phyloP scores from a whole-genome alignment of 1,284 basidiomycete genomes.

The Apiotrichum sp. region DNA sequence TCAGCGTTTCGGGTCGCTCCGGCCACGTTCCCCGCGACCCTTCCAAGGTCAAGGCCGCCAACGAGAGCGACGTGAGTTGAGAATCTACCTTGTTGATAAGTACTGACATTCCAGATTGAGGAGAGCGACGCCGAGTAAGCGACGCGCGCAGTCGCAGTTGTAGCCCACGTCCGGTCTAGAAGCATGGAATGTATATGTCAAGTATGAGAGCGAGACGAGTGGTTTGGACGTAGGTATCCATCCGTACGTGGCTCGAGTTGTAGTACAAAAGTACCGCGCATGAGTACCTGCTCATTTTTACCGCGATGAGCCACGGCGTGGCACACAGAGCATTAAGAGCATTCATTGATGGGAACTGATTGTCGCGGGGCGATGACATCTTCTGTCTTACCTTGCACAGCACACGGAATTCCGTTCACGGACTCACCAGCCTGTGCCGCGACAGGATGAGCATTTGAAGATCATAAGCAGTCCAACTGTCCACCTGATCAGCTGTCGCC shows the following conservation, averaged over 20 bases:
- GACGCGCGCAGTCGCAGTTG: neutral
- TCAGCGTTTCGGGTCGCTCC: conserved; percentile 22
- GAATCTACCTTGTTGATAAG: neutral
- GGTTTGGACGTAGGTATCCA: too few relatives aligned
- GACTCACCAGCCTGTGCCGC: too few relatives aligned
- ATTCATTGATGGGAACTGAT: too few relatives aligned
- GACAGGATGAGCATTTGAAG: too few relatives aligned
- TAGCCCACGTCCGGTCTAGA: neutral
- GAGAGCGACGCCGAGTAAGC: conserved; percentile 39
- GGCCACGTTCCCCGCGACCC: conserved; percentile 16
- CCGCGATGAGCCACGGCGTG: too few relatives aligned
- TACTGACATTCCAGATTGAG: conserved; percentile 35
- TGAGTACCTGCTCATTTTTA: neutral
- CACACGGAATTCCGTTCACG: too few relatives aligned
- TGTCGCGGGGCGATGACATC: too few relatives aligned
- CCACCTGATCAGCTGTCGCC: too few relatives aligned
- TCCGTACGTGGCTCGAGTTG: neutral
- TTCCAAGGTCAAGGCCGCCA: conserved; percentile 32
- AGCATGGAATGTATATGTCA: neutral
- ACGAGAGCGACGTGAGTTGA: conserved; percentile 43
- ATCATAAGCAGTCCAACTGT: too few relatives aligned
- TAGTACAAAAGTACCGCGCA: neutral
- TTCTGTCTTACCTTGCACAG: too few relatives aligned
- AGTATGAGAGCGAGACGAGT: neutral
- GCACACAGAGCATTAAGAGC: too few relatives aligned